phyloP scores from a whole-genome alignment of 2,329 filamentous ascomycete genomes.

The Parafenestella ontariensis region DNA sequence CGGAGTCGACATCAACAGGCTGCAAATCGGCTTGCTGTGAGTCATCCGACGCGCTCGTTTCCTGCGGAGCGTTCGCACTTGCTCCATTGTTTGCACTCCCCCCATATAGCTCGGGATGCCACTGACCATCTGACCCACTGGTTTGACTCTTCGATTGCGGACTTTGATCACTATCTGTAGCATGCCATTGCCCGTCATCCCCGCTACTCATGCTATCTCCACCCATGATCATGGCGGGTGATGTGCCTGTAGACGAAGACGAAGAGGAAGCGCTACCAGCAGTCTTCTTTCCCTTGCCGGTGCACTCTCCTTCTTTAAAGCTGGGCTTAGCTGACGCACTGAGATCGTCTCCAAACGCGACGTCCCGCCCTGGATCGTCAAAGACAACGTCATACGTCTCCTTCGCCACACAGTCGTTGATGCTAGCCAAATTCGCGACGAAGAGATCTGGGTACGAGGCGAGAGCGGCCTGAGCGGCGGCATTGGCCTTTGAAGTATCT shows the following conservation, averaged over 20 bases:
- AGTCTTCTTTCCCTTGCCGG: constrained; percentile 22
- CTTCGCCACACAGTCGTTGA: constrained; percentile 50
- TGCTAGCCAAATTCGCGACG: constrained; percentile 51
- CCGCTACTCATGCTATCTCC: background rate
- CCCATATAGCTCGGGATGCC: constrained; percentile 16
- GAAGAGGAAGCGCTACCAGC: constrained; percentile 17
- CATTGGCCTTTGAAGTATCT: constrained; percentile 5
- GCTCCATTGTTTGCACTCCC: background rate
- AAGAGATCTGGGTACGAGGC: constrained; percentile 51
- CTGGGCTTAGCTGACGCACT: constrained; percentile 24
- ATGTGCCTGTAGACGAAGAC: constrained; percentile 11
- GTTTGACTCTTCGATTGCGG: background rate
- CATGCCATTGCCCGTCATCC: constrained; percentile 24
- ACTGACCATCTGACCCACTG: constrained; percentile 18
- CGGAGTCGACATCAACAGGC: background rate
- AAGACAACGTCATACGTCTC: constrained; percentile 51
- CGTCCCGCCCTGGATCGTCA: constrained; percentile 50
- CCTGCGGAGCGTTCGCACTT: background rate
- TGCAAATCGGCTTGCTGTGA: background rate
- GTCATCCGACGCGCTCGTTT: background rate
- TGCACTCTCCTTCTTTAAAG: constrained; percentile 23
- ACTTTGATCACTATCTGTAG: background rate
- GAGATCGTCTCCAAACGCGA: constrained; percentile 48
- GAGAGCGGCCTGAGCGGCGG: constrained; percentile 33
- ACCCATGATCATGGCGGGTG: background rate